These are phyloP conservation scores for Trichoderma erinaceum DNA, from an alignment of 495 filamentous ascomycete species.

Conservation along the genomic window DNA sequence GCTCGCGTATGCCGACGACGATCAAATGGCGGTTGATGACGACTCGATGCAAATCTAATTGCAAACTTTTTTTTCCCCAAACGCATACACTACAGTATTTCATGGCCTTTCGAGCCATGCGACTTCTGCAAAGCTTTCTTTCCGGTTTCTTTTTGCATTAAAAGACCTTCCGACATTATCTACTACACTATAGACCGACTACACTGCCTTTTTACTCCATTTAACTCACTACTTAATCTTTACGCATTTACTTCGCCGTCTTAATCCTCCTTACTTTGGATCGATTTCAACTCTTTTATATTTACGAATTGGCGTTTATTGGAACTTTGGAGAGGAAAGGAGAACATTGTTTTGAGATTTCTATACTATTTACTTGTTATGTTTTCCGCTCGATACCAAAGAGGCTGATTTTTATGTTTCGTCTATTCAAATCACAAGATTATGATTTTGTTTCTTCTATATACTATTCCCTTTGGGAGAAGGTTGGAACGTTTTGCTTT, in stretches of 20 bases:
- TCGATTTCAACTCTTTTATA: neutral
- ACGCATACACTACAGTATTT: neutral
- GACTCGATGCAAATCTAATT: neutral
- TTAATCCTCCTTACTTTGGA: neutral
- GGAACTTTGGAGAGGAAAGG: neutral
- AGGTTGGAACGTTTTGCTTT: neutral
- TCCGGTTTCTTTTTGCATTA: neutral
- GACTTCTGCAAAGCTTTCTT: neutral
- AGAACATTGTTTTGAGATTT: neutral
- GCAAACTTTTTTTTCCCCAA: neutral
- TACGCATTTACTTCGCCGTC: neutral
- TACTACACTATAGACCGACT: neutral
- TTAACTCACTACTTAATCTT: neutral
- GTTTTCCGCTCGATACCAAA: slow-evolving; percentile 12
- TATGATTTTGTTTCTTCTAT: neutral
- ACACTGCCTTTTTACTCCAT: neutral
- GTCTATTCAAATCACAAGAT: neutral
- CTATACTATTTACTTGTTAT: neutral
- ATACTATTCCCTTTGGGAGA: slow-evolving; percentile 4
- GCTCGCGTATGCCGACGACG: slow-evolving; percentile 51
- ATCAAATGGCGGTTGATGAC: slow-evolving; percentile 17
- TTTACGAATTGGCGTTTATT: slow-evolving; percentile 8
- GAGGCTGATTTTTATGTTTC: neutral
- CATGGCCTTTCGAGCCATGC: neutral
- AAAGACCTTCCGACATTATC: neutral